Base-by-base conservation (phyloP, 1,139 yeast species). In the Entelexis sorbosivorans region DNA sequence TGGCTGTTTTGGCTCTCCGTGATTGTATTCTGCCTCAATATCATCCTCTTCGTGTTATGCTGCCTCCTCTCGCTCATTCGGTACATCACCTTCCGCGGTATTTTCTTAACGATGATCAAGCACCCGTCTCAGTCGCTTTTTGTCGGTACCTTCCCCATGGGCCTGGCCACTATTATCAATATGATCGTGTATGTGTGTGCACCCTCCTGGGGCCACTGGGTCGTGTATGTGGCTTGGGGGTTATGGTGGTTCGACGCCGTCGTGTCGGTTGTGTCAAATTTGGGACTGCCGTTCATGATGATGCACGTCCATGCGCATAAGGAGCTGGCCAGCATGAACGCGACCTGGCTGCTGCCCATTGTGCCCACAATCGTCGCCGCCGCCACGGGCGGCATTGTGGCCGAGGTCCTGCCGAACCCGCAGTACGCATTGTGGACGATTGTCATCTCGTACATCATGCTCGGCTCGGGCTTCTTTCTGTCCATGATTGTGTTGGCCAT, bases 301-400 rank as follows among this genome's bases (percentile, higher is more conserved):
- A 44, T 44, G 47, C 39, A 44, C 26, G 26, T 24, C 2, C 47
- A 44, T 24, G 22, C 24, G 8, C 47, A 34, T 29, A 36, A 16
- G 3, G 47, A 42, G 26, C 33, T 44, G 6, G n/a, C 39, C 5
- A 31, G 19, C 14, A 44, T 48, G 48, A 44, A 35, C 13, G 51
- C 51, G 2, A 29, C 40, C 0, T 45, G 50, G 52, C 47, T 47
- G 2, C 38, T 45, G 31, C 39, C 49, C 19, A 38, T 46, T 28
- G 49, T 28, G 9, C 26, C 50, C 16, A 29, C 46, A 8, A 14
- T 47, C 20, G 46, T 47, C 7, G 46, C 50, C 5, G 36, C 46
- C 14, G 46, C 50, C 14, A n/a, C 34, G 24, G 50, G 50, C 13
- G 50, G 42, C 13, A 6, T 35, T n/a, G 42, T 47, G 1, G 46